Evolutionary conservation across 2,329 filamentous ascomycete genomes (phyloP).

Genomic region (Fusarium setosum): DNA sequence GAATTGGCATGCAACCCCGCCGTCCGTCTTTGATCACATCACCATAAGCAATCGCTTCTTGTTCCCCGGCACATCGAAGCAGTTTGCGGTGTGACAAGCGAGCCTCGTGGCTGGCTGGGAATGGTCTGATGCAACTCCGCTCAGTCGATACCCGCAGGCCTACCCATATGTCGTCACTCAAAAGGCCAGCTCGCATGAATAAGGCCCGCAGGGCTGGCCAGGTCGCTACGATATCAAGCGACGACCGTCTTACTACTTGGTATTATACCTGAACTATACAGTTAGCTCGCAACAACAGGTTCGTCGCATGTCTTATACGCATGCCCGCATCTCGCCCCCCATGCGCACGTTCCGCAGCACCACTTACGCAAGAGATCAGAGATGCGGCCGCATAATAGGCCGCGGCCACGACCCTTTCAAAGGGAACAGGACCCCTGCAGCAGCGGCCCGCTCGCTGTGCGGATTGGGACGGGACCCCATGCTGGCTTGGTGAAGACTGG

Average conservation of each 20-base stretch:
- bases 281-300: neutral
- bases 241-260: neutral
- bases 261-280: neutral
- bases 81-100: constrained; percentile 39
- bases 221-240: neutral
- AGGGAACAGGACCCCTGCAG: constrained; percentile 37
- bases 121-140: constrained; percentile 39
- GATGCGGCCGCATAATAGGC: constrained; percentile 38
- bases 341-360: constrained; percentile 18
- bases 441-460: constrained; percentile 40
- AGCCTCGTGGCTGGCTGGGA: constrained; percentile 30
- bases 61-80: neutral
- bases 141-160: constrained; percentile 22
- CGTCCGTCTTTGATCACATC: constrained; percentile 19
- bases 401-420: constrained; percentile 30
- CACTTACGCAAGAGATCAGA: constrained; percentile 19
- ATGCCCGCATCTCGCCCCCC: constrained; percentile 16
- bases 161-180: constrained; percentile 8
- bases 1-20: constrained; percentile 4
- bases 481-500: constrained; percentile 31
- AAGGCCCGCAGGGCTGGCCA: neutral
- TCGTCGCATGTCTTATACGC: constrained; percentile 11
- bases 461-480: constrained; percentile 32
- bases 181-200: neutral
- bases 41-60: constrained; percentile 6